Percentiles rank a stretch among this genome's conserved stretches.
Conservation (phyloP, 768 basidiomycete species). For the Leucocoprinus sp. region DNA sequence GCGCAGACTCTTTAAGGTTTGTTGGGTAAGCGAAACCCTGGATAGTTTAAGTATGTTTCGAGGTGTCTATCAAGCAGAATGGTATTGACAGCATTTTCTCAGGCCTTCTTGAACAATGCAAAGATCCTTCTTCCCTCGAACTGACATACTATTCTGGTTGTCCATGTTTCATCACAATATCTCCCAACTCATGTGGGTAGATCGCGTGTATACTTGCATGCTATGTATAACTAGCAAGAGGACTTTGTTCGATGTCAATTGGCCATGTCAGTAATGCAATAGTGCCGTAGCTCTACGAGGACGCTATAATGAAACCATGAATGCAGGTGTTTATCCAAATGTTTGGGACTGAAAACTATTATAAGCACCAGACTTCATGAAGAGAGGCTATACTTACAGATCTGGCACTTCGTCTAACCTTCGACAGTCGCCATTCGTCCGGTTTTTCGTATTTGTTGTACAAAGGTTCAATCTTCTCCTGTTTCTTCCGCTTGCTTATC, state of each 20-base stretch:
- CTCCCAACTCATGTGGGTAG: too few species aligned
- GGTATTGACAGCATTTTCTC: too few species aligned
- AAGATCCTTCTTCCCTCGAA: too few species aligned
- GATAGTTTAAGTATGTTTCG: too few species aligned
- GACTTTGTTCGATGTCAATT: too few species aligned
- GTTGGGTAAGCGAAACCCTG: conserved; percentile 46
- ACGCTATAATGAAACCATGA: not conserved
- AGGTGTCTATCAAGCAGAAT: too few species aligned
- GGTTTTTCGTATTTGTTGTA: conserved; percentile 94
- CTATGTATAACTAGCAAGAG: too few species aligned
- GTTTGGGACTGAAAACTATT: conserved; percentile 64
- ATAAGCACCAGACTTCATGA: conserved; percentile 13
- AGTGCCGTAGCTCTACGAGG: not conserved
- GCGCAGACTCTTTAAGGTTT: conserved; percentile 73
- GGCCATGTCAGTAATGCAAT: too few species aligned
- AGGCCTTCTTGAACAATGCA: too few species aligned
- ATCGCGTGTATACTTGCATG: too few species aligned
- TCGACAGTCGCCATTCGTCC: conserved; percentile 91
- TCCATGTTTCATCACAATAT: too few species aligned
- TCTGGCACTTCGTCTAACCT: conserved; percentile 84
- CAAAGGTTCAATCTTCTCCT: conserved; percentile 95
- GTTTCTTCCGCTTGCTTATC: conserved; percentile 92
- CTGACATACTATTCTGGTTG: too few species aligned
- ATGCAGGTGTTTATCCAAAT: conserved; percentile 50
- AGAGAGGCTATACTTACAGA: conserved; percentile 38